Evolutionary conservation across 352 stramenopile genomes (phyloP), one percentile per base, ranked within the genome.

Genomic region (Phytopythium aichiense): DNA sequence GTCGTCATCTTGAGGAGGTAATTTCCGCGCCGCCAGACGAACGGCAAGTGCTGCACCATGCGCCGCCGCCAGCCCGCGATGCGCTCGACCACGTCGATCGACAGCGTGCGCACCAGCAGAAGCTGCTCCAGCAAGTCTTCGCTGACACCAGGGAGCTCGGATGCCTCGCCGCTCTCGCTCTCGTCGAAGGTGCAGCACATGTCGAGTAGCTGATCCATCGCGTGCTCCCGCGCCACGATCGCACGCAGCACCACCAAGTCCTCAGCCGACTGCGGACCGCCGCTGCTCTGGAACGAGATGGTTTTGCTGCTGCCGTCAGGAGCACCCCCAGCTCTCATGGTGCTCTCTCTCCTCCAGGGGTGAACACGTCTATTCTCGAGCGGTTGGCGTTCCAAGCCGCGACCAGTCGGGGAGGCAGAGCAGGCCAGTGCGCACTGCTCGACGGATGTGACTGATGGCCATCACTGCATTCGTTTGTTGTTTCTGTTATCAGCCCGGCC

Each of bases 1-100:
- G 70, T 74, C 8, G 69, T 69, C 79, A 93, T 89, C 46, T 84
- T 81, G 33, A 90, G 59, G 9, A 85, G 53, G 53, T 93, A 93
- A 52, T 93, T 93, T 16, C 73, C 33, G 33, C 78, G 67, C 18
- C 75, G 69, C 82, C 82, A 92, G 30, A 64, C 45, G 58, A 93
- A 93, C 22, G 82, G 80, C 37, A 72, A 57, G 11, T 66, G 72
- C 58, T 81, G 70, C 15, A 89, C 75, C 79, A 90, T 87, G 45
- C 76, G 69, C 5, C 81, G 66, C 3, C 79, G 68, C 84, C 84
- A 91, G 6, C 74, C 71, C 23, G 81, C 76, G 55, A 91, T 64
- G 7, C 76, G 75, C 52, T 88, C 75, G 18, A 93, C 69, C 8
- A 81, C 71, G 15, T 71, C 69, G 8, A 93, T 38, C 6, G 81